Evolutionary conservation across 1,284 basidiomycete genomes (phyloP).

Genomic region (Ustilago cynodontis): DNA sequence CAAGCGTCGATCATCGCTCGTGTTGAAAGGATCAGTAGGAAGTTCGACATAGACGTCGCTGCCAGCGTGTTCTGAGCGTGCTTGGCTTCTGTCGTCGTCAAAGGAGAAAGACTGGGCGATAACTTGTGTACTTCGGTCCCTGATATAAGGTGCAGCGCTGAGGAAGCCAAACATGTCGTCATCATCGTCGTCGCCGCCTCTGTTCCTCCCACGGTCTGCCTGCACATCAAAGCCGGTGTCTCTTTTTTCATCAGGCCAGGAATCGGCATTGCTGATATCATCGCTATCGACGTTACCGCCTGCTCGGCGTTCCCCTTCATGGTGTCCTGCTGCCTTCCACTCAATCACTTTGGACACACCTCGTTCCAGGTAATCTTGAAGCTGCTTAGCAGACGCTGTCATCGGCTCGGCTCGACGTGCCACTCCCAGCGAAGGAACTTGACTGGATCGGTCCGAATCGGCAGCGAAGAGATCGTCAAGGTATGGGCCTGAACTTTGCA

Average conservation of each 20-base stretch:
- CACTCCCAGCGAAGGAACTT: constrained; percentile 27
- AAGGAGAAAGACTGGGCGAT: neutral
- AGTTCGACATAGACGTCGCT: constrained; percentile 10
- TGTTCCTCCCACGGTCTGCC: neutral
- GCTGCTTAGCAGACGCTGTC: constrained; percentile 16
- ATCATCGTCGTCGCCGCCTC: constrained; percentile 5
- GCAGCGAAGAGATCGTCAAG: constrained; percentile 26
- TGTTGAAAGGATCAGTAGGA: constrained; percentile 15
- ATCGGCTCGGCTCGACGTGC: constrained; percentile 24
- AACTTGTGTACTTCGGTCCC: constrained; percentile 5
- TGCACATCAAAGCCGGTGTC: neutral
- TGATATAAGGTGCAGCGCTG: constrained; percentile 17
- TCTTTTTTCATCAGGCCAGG: constrained; percentile 21
- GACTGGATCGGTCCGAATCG: constrained; percentile 17
- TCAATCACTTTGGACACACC: constrained; percentile 46
- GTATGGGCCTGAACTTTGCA: neutral
- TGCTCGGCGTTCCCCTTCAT: neutral
- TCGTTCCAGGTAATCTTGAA: constrained; percentile 29
- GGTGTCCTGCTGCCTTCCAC: constrained; percentile 44
- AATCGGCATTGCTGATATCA: constrained; percentile 1
- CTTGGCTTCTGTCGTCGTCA: neutral
- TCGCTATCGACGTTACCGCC: neutral
- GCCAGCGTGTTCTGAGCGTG: neutral
- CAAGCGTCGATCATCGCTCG: constrained; percentile 36
- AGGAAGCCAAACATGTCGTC: constrained; percentile 45